A percentile compares a stretch with the other conserved stretches of the same genome.
These are phyloP conservation scores for Yamadazyma laniorum DNA, from an alignment of 805 yeast genomes.

Conservation along the genomic window DNA sequence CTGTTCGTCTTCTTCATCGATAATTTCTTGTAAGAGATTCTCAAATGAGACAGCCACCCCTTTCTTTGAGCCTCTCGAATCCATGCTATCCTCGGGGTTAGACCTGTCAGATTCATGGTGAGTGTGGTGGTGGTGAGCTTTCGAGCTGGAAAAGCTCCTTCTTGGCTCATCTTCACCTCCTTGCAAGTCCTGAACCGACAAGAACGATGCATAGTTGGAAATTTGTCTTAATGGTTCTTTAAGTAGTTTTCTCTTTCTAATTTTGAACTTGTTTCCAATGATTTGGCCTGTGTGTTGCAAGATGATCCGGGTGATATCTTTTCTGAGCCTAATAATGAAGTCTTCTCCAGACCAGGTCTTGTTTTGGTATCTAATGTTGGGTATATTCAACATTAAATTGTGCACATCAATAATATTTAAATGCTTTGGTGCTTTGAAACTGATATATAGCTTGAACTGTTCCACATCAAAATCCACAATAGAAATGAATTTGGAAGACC, in stretches of 20 bases:
- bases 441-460: conserved; percentile 49
- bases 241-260: conserved; percentile 27
- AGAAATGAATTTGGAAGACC: conserved; percentile 44
- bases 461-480: conserved; percentile 36
- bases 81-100: background rate
- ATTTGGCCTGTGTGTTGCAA: conserved; percentile 72
- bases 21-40: conserved; percentile 16
- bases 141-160: background rate
- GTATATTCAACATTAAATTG: conserved; percentile 64
- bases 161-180: background rate
- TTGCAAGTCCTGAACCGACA: conserved; percentile 41
- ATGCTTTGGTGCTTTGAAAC: conserved; percentile 74
- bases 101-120: conserved; percentile 1
- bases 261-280: conserved; percentile 67
- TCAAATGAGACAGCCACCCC: conserved; percentile 12
- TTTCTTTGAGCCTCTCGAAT: background rate
- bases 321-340: conserved; percentile 58
- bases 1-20: conserved; percentile 17
- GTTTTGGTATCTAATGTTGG: conserved; percentile 47
- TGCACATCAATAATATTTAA: conserved; percentile 74
- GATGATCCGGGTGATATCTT: conserved; percentile 56
- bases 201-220: conserved; percentile 34
- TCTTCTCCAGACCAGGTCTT: conserved; percentile 67
- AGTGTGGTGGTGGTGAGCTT: conserved; percentile 12
- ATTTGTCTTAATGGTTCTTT: conserved; percentile 40